Base-by-base conservation (phyloP, 345 rosid species). In the Camelina neglecta region DNA sequence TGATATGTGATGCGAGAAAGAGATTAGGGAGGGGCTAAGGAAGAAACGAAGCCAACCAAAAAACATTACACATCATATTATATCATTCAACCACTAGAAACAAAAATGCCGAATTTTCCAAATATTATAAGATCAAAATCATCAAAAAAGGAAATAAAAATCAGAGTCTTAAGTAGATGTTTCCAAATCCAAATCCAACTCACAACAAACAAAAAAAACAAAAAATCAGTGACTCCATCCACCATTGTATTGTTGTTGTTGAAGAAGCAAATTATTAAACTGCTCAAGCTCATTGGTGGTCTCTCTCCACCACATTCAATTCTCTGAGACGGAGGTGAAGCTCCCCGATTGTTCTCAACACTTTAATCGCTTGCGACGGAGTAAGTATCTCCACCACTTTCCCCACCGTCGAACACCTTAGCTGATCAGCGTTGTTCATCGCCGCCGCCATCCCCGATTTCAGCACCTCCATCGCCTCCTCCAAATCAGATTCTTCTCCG, bases 391-490 rank as follows among this genome's bases (percentile, higher is more conserved):
- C 80, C 72, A 77, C 80, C 15, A 77, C 72, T 77, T 21, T 65
- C 41, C 72, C 80, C 26, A 77, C 80, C 55, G 80, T 77, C 4
- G 61, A 77, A 71, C 80, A 77, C 72, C 80, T 31, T 13, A 77
- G 20, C 48, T 71, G 56, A 71, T 77, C 80, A 2, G 80, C 80
- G 15, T 49, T 58, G 10, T 77, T 71, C 80, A 77, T 77, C 67
- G 72, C 16, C 11, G 67, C 13, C 18, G 76, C 80, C 80, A 77
- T 77, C 31, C 80, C 72, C 0, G 45, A 11, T 51, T 71, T 71
- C 20, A 77, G 76, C 36, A 49, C 72, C 41, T 64, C 76, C 66
- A 77, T 77, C 45, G 80, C 76, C 1, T 65, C 76, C 26, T 77
- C 80, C 72, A 71, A 9, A 71, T 71, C 61, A 3, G 72, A 57